A percentile compares a stretch with the other conserved stretches of the same genome.
Evolutionary conservation across 805 yeast species (phyloP).

Genomic region (Starmerella etchellsii): DNA sequence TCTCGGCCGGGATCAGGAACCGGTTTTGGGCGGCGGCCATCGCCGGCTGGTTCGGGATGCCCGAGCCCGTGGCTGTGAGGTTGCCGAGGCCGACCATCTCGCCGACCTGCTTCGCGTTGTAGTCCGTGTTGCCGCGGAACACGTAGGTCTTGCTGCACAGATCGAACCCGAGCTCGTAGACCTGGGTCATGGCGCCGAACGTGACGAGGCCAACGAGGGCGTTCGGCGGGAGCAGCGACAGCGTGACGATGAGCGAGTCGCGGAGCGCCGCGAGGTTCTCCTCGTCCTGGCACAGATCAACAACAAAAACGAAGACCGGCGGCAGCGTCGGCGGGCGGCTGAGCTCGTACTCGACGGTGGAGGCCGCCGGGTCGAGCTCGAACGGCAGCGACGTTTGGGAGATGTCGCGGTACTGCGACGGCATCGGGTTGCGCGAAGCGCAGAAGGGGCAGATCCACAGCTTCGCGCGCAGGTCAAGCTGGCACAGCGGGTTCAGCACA

Average conservation of each 20-base stretch:
- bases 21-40: conserved; percentile 38
- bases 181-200: conserved; percentile 79
- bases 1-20: conserved; percentile 60
- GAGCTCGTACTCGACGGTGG: conserved; percentile 77
- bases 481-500: conserved; percentile 76
- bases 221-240: conserved; percentile 76
- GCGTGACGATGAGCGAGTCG: conserved; percentile 61
- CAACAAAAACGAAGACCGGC: conserved; percentile 73
- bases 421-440: conserved; percentile 62
- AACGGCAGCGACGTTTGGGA: conserved; percentile 66
- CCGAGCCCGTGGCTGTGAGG: neutral
- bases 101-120: conserved; percentile 40
- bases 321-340: conserved; percentile 71
- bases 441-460: conserved; percentile 83
- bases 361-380: conserved; percentile 54
- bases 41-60: conserved; percentile 16
- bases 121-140: conserved; percentile 82
- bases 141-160: conserved; percentile 62
- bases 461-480: conserved; percentile 59
- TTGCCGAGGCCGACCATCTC: conserved; percentile 45
- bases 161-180: conserved; percentile 66
- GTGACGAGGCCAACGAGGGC: conserved; percentile 80
- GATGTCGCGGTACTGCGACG: conserved; percentile 67
- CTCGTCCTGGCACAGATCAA: conserved; percentile 80
- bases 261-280: conserved; percentile 76